Conservation (phyloP, 2,329 filamentous ascomycete genomes). For the Bretziella fagacearum region DNA sequence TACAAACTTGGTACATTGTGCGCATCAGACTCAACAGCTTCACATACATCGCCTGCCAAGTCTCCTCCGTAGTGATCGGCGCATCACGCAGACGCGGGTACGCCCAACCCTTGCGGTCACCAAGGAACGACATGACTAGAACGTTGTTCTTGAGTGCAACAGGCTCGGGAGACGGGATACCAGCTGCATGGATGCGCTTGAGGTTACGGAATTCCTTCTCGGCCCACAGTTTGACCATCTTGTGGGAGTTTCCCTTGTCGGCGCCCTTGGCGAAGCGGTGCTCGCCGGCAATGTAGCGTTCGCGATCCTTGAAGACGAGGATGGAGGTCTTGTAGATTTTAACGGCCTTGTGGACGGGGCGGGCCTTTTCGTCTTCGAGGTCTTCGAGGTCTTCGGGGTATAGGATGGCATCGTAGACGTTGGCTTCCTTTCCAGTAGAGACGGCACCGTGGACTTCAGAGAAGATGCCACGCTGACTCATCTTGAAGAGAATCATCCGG, state of each 20-base stretch:
- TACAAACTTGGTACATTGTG: constrained; percentile 80
- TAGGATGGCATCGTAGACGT: constrained; percentile 81
- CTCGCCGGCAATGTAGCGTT: constrained; percentile 90
- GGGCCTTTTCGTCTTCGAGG: constrained; percentile 32
- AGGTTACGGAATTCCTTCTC: constrained; percentile 97
- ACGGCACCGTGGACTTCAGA: constrained; percentile 89
- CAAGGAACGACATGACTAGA: constrained; percentile 84
- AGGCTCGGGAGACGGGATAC: constrained; percentile 81
- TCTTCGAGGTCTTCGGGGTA: constrained; percentile 38
- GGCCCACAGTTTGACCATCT: constrained; percentile 97
- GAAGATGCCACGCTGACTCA: constrained; percentile 83
- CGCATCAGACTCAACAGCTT: constrained; percentile 81
- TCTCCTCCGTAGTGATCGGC: constrained; percentile 52
- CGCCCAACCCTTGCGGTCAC: constrained; percentile 69
- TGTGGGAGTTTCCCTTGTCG: constrained; percentile 85
- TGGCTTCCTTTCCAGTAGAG: constrained; percentile 94
- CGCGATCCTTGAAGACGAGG: constrained; percentile 91
- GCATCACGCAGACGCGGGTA: constrained; percentile 82
- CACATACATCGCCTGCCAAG: constrained; percentile 65
- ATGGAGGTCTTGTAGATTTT: constrained; percentile 99
- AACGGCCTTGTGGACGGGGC: constrained; percentile 62
- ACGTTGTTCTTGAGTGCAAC: constrained; percentile 85
- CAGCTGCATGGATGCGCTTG: constrained; percentile 63
- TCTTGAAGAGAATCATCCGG: constrained; percentile 85
- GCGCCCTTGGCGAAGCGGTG: constrained; percentile 80